Evolutionary conservation across 306 rosid species (phyloP), one percentile per base, ranked within the genome.

Genomic region (Gastrolobium villosum): DNA sequence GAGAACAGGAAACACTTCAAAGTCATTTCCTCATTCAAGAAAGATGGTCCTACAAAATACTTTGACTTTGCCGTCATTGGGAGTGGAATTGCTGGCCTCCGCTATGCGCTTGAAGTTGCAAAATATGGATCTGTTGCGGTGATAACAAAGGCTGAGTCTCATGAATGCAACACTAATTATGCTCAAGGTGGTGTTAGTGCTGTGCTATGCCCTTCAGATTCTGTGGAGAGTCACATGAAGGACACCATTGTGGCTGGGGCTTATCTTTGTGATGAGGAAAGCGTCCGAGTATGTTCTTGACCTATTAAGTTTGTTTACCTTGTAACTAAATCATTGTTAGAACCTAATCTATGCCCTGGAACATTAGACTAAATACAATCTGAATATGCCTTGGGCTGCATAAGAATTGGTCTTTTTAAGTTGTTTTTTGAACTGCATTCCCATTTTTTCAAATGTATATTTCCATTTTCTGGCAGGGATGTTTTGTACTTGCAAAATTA

Each of bases 161-260:
- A 95, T 76, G 99, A 95, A 86, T 92, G 98, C 87, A 95, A 91
- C 85, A 95, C 99, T 36, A 95, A 95, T 72, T 95, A 95, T 76
- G 99, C 99, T 84, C 99, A 95, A 86, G 99, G 99, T 70, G 99
- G 99, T 81, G 97, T 95, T 77, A 95, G 99, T 78, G 96, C 98
- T 53, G 98, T 95, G 65, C 88, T 95, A 41, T 86, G 90, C 85
- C 96, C 97, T 76, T 87, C 89, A 48, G 99, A 95, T 76, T 95
- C 99, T 1, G 98, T 95, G 73, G 99, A 95, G 90, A 95, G 89
- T 84, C 99, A 95, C 83, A 77, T 95, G 86, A 90, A 88, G 63
- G 99, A 95, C 83, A 95, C 98, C 84, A 89, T 95, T 56, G 94
- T 92, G 53, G 99, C 97, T 2, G 98, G 99, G 70, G 99, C 98